A percentile compares a stretch with the other conserved stretches of the same genome.
phyloP scores from a whole-genome alignment of 106 monocot genomes.

The Dioscorea dumetorum region DNA sequence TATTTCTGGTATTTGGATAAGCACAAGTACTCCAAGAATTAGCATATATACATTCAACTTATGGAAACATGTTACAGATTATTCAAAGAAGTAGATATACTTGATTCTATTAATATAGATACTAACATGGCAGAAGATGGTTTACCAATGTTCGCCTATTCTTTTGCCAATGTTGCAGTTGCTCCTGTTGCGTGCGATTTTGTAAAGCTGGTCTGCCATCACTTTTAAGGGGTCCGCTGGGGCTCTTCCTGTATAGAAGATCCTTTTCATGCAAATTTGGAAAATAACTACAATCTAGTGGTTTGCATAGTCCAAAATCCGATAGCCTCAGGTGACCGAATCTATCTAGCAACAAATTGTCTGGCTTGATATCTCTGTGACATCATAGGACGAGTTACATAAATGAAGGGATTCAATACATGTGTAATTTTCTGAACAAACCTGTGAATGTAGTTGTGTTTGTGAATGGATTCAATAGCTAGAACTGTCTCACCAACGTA shows the following conservation, averaged over 20 bases:
- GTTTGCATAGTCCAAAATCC: slow-evolving; percentile 97
- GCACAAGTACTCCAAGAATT: too few species aligned
- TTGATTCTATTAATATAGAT: neutral
- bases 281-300: slow-evolving; percentile 73
- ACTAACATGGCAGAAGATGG: neutral
- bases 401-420: neutral
- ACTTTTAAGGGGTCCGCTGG: slow-evolving; percentile 33
- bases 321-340: slow-evolving; percentile 87
- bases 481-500: slow-evolving; percentile 81
- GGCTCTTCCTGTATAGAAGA: slow-evolving; percentile 26
- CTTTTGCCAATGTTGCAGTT: slow-evolving; percentile 89
- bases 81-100: neutral
- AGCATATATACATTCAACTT: too few species aligned
- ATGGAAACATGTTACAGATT: neutral
- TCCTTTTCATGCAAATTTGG: slow-evolving; percentile 62
- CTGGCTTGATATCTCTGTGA: slow-evolving; percentile 95
- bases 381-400: slow-evolving; percentile 1
- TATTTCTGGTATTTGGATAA: too few species aligned
- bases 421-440: slow-evolving; percentile 9
- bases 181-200: slow-evolving; percentile 76
- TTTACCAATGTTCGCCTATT: slow-evolving; percentile 86
- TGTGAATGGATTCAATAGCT: slow-evolving; percentile 98
- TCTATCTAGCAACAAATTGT: slow-evolving; percentile 88
- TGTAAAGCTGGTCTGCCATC: slow-evolving; percentile 48
- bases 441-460: slow-evolving; percentile 97